phyloP scores from a whole-genome alignment of 148 eudicot genomes.

The Vaccinium darrowii region DNA sequence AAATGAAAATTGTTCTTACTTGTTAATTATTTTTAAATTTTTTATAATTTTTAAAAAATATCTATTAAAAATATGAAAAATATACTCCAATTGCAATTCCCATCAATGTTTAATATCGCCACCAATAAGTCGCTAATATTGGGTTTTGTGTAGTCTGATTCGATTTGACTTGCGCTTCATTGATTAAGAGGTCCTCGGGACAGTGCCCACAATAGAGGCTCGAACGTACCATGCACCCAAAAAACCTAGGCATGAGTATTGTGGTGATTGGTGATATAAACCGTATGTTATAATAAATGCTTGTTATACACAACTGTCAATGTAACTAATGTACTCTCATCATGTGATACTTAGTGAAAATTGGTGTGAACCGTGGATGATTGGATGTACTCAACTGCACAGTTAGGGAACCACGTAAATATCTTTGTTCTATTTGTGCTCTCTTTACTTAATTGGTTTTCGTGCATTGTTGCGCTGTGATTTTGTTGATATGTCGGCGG shows the following conservation, averaged over 20 bases:
- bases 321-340: not conserved
- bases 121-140: not conserved
- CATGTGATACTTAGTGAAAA: not conserved
- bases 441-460: not conserved
- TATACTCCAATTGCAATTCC: not conserved
- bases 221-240: not conserved
- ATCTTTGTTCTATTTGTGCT: not conserved
- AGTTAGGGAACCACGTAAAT: not conserved
- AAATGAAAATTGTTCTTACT: too few species aligned
- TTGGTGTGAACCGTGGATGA: not conserved
- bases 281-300: not conserved
- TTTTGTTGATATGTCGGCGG: not conserved
- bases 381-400: not conserved
- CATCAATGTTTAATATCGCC: not conserved
- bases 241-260: not conserved
- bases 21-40: too few species aligned
- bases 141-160: not conserved
- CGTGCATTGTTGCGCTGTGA: not conserved
- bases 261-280: too few species aligned
- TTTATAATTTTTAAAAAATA: too few species aligned
- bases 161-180: not conserved
- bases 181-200: not conserved
- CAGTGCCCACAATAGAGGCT: not conserved
- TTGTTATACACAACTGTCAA: too few species aligned
- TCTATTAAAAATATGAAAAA: too few species aligned